Base-by-base conservation (phyloP, 768 basidiomycete species). In the Galerina sulciceps region DNA sequence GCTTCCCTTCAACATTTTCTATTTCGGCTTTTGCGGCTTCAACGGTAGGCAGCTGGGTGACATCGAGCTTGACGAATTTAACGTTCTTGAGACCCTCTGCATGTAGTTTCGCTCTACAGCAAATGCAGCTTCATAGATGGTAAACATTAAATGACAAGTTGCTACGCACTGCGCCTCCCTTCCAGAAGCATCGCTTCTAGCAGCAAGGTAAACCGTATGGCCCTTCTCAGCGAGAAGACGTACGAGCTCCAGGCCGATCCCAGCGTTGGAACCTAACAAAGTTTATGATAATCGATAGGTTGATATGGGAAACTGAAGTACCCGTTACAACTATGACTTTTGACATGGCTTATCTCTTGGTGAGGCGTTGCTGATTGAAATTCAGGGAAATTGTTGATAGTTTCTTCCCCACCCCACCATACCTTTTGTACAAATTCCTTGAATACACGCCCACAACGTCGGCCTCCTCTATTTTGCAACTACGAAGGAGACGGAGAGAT, bases 241-340 rank as follows among this genome's bases (percentile, higher is more conserved):
- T 11, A 79, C 76, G 23, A 81, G 71, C 53, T 81, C 79, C 57
- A 76, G 77, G 38, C 80, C 79, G 22, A 83, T 81, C 2, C 80
- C 80, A 50, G 78, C 63, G 62, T 80, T 81, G 34, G 75, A 72
- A 48, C 79, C 78, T 79, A n/a, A 10, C 40, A 36, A 14, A 26
- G 23, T 47, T 35, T 22, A 34, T 42, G 42, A 34, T 31, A 26
- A 44, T 37, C 11, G 13, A 23, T 22, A 42, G 35, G 9, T 34
- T 22, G 20, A 20, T 17, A 23, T 26, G 26, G 20, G 35, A 15
- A 3, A n/a, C 9, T n/a, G 38, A 38, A 62, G 41, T 50, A 75
- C 78, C 77, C 41, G 78, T 78, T 17, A 79, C 75, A 35, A 78
- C 76, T 53, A 78, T 72, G 54, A 76, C 64, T 73, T 71, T 76